A percentile compares a stretch with the other conserved stretches of the same genome.
These are phyloP conservation scores for Closterium sp. DNA, from an alignment of 139 green algal genomes.

Conservation along the genomic window DNA sequence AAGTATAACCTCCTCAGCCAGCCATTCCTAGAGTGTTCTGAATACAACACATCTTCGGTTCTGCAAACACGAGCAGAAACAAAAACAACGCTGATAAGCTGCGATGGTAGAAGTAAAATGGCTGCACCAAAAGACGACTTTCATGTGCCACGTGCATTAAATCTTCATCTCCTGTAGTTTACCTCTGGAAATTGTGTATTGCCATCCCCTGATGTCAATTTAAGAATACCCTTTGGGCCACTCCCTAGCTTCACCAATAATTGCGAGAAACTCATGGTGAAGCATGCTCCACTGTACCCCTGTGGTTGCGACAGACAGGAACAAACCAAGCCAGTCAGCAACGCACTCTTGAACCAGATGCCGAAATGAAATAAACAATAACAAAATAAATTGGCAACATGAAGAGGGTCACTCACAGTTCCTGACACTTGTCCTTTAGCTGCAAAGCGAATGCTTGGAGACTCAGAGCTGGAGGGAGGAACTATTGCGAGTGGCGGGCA, in stretches of 20 bases:
- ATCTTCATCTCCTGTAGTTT: neutral
- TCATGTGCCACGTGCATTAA: neutral
- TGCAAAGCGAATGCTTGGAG: neutral
- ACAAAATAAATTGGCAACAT: neutral
- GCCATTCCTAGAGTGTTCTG: neutral
- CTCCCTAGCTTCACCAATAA: neutral
- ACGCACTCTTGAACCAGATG: neutral
- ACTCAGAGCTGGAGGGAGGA: neutral
- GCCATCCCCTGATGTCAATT: neutral
- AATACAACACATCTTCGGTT: neutral
- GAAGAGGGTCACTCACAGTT: neutral
- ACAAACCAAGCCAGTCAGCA: neutral
- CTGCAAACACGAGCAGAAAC: neutral
- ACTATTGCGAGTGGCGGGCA: too few species aligned
- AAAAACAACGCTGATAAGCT: neutral
- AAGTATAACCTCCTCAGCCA: neutral
- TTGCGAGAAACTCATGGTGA: neutral
- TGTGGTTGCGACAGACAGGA: neutral
- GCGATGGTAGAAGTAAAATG: neutral
- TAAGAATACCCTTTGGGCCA: neutral
- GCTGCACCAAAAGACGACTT: neutral
- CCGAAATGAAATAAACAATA: too few species aligned
- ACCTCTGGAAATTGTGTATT: neutral
- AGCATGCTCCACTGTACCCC: neutral
- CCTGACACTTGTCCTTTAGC: neutral